Percentiles rank a stretch among this genome's conserved stretches.
These are phyloP conservation scores for Xylaria sp. DNA, from an alignment of 2,329 filamentous ascomycete species.

Conservation along the genomic window DNA sequence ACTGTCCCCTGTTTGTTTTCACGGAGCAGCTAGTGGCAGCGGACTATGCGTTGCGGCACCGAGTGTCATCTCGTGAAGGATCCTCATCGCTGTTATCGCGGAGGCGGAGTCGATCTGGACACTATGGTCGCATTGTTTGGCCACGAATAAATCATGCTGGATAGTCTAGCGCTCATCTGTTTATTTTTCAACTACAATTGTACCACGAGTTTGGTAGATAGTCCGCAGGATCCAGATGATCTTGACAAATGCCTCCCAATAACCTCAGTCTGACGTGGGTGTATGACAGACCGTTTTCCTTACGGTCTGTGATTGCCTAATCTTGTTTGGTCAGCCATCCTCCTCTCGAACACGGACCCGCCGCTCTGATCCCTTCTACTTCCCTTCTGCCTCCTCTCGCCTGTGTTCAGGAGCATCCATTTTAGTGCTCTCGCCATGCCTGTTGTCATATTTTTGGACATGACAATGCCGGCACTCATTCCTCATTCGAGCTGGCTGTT, in stretches of 20 bases:
- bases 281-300: constrained; percentile 1
- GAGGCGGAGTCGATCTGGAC: constrained; percentile 18
- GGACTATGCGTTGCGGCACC: neutral
- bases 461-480: neutral
- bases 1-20: neutral
- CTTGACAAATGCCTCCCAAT: constrained; percentile 21
- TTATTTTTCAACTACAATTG: neutral
- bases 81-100: constrained; percentile 7
- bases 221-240: constrained; percentile 7
- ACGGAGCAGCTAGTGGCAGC: neutral
- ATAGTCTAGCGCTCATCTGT: neutral
- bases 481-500: neutral
- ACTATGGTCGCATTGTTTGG: neutral
- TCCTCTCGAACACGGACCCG: constrained; percentile 6
- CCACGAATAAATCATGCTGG: constrained; percentile 2
- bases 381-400: constrained; percentile 17
- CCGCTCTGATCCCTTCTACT: constrained; percentile 7
- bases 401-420: constrained; percentile 1
- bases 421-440: neutral
- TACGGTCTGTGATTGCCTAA: constrained; percentile 16
- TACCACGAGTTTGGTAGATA: constrained; percentile 9
- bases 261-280: constrained; percentile 5
- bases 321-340: constrained; percentile 14
- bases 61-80: constrained; percentile 8
- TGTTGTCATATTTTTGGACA: constrained; percentile 20